Base-by-base conservation (phyloP, 441 rosid species). In the Gossypium laxum region DNA sequence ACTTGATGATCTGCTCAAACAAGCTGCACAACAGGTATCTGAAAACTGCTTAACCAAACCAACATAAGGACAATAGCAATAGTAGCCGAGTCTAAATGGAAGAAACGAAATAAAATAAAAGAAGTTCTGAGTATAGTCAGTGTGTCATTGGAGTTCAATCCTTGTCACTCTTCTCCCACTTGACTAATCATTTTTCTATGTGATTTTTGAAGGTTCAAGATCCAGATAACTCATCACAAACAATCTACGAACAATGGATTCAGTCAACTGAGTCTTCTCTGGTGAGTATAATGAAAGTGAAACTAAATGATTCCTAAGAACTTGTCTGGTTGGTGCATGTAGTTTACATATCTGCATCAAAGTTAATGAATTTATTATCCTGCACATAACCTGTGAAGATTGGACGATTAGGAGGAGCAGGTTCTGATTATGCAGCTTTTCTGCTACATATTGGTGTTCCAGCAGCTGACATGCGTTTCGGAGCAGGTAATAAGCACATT, bases 351-450 rank as follows among this genome's bases (percentile, higher is more conserved):
- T 52, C 11, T 2, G 14, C 15, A 12, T 19, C 28, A 62, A 72
- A 50, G 52, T 18, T 45, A 24, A 45, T 8, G 59, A 26, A 22
- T 41, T 72, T 73, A 70, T 45, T 68, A 66, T 70, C 38, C 57
- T 58, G 22, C 17, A 11, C 57, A 61, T 67, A 58, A 75, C 52
- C 58, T 41, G 34, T 75, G 74, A 80, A 90, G 96, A 79, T 89
- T 30, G 88, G 79, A 7, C 83, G 98, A 79, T 48, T 90, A 75
- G 96, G 95, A 32, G 93, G 83, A 0, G 79, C 74, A 28, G 89
- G 91, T 68, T 88, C 98, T n/a, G 98, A 92, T 74, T 88, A 82
- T 59, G 90, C 91, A 70, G 81, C 96, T 72, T 90, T 92, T 75
- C 86, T 92, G 52, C 96, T 91, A 73, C 96, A 92, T 76, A 76